Conservation (phyloP, 805 yeast genomes). For the Ogataea allantospora region DNA sequence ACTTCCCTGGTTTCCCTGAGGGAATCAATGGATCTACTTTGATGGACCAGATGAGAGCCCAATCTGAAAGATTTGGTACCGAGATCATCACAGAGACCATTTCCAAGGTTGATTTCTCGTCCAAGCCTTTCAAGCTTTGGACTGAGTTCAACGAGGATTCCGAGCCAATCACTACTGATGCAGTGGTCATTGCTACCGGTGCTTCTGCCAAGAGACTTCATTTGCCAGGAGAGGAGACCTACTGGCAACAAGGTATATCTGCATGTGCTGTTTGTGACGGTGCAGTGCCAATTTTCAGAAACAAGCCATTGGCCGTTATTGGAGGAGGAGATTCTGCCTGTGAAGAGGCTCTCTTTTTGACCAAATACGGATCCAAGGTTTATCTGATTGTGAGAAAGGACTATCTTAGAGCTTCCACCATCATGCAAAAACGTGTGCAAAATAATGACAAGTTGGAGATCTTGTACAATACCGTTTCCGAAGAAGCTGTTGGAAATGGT, state of each 20-base stretch:
- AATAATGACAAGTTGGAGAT: constrained; percentile 87
- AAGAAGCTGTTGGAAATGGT: constrained; percentile 93
- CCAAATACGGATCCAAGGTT: constrained; percentile 97
- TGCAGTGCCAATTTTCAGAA: constrained; percentile 98
- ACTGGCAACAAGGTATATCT: constrained; percentile 99
- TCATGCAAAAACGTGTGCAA: constrained; percentile 93
- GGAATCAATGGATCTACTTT: constrained; percentile 84
- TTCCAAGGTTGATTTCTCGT: constrained; percentile 83
- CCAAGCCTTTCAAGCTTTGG: constrained; percentile 95
- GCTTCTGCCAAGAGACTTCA: constrained; percentile 95
- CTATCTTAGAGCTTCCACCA: constrained; percentile 87
- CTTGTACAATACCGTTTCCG: constrained; percentile 78
- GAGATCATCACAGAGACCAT: constrained; percentile 93
- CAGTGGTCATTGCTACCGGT: constrained; percentile 93
- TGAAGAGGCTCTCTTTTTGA: constrained; percentile 95
- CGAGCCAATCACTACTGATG: constrained; percentile 89
- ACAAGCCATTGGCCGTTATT: constrained; percentile 94
- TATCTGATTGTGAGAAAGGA: constrained; percentile 92
- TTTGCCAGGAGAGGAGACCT: constrained; percentile 93
- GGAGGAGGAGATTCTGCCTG: constrained; percentile 99
- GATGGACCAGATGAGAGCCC: constrained; percentile 93
- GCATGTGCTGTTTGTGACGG: constrained; percentile 99
- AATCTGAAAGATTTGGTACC: constrained; percentile 86
- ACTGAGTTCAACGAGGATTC: constrained; percentile 91
- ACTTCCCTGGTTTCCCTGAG: constrained; percentile 98